A percentile compares a stretch with the other conserved stretches of the same genome.
These are phyloP conservation scores for Aspergillus udagawae DNA, from an alignment of 2,329 filamentous ascomycete genomes.

Conservation along the genomic window DNA sequence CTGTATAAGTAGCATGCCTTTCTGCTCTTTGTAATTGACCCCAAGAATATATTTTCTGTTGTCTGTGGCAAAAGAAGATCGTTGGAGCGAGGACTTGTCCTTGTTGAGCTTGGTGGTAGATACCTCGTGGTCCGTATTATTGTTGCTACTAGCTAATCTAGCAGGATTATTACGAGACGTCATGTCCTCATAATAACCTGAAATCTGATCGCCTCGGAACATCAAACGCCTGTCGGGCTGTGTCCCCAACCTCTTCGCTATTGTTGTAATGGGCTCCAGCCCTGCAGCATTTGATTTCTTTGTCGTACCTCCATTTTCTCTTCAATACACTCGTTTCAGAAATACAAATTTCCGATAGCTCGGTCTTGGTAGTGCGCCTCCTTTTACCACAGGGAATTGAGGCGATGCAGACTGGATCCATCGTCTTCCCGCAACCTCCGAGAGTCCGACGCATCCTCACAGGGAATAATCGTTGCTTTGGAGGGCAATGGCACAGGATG, in stretches of 20 bases:
- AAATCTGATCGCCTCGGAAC: background rate
- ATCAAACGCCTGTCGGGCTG: background rate
- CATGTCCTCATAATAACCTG: conserved; percentile 10
- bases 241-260: background rate
- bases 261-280: background rate
- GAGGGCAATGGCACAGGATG: conserved; percentile 32
- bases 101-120: background rate
- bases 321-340: conserved; percentile 1
- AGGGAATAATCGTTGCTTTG: conserved; percentile 16
- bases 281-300: background rate
- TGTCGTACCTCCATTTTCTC: background rate
- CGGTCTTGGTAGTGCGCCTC: background rate
- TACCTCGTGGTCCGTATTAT: background rate
- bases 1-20: conserved; percentile 21
- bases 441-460: conserved; percentile 18
- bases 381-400: conserved; percentile 11
- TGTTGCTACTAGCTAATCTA: background rate
- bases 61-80: background rate
- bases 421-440: conserved; percentile 17
- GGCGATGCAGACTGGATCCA: conserved; percentile 24
- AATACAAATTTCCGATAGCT: background rate
- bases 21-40: background rate
- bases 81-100: background rate
- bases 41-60: background rate
- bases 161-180: conserved; percentile 16